Percentiles rank a stretch among this genome's conserved stretches.
Evolutionary conservation across 768 basidiomycete species (phyloP).

Genomic region (Russula compacta): DNA sequence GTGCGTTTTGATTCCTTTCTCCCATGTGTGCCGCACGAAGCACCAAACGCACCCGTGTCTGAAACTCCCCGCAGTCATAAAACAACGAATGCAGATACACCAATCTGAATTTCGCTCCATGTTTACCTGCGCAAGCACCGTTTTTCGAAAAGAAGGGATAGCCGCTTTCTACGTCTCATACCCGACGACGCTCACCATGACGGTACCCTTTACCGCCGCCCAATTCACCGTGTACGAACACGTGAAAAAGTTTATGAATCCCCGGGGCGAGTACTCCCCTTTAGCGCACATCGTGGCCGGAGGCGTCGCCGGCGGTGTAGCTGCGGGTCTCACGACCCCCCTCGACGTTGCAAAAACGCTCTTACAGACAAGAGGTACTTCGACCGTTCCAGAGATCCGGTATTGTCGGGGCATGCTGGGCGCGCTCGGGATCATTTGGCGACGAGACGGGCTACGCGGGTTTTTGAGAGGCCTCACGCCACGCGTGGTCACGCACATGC

Average conservation of each 20-base stretch:
- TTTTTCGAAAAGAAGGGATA: constrained; percentile 81
- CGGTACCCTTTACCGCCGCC: constrained; percentile 96
- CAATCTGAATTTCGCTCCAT: constrained; percentile 87
- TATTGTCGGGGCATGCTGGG: constrained; percentile 76
- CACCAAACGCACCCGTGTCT: constrained; percentile 8
- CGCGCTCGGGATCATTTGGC: constrained; percentile 84
- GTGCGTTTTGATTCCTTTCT: constrained; percentile 37
- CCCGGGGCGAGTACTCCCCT: constrained; percentile 83
- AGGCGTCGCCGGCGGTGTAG: constrained; percentile 86
- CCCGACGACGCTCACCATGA: constrained; percentile 94
- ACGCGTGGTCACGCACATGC: constrained; percentile 89
- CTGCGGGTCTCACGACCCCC: constrained; percentile 92
- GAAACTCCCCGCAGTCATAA: constrained; percentile 63
- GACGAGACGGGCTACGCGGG: constrained; percentile 74
- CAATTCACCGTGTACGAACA: constrained; percentile 97
- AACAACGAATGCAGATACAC: constrained; percentile 98
- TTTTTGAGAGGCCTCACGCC: constrained; percentile 85
- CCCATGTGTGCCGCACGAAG: neutral
- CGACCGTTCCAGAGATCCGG: constrained; percentile 77
- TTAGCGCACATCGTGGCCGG: constrained; percentile 86
- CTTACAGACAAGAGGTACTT: constrained; percentile 89
- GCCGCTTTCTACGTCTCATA: constrained; percentile 96
- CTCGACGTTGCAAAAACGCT: constrained; percentile 97
- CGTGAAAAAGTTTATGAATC: constrained; percentile 79
- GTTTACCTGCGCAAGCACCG: constrained; percentile 71